Conservation (phyloP, 148 eudicot species). For the Rhododendron henanense region DNA sequence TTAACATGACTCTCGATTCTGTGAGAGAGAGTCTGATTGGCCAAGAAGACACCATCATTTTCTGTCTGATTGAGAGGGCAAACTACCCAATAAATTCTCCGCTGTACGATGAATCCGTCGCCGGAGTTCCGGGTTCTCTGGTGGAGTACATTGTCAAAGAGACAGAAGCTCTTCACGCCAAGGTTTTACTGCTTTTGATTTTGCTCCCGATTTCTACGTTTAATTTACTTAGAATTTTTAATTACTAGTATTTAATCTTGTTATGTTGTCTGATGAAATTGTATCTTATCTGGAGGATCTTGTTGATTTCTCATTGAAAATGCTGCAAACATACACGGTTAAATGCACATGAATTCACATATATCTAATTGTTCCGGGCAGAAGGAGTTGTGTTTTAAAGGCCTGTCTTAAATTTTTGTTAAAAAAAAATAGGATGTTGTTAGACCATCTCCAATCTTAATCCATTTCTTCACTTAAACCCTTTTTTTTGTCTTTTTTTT, state of each 20-base stretch:
- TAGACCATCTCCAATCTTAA: no score
- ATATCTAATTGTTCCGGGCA: no score
- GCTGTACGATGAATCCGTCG: conserved; percentile 23
- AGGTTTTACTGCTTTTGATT: conserved; percentile 29
- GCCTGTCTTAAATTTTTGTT: no score
- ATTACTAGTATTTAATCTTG: background rate
- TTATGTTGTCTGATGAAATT: background rate
- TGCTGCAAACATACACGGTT: no score
- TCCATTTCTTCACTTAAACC: no score
- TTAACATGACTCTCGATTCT: conserved; percentile 31
- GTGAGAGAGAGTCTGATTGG: conserved; percentile 50
- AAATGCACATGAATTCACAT: no score
- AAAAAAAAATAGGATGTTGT: no score
- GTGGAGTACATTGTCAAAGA: conserved; percentile 42
- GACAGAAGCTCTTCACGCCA: conserved; percentile 67
- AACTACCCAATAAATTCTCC: conserved; percentile 50
- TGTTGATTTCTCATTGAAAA: background rate
- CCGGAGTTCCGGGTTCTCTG: conserved; percentile 23
- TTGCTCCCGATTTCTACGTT: background rate
- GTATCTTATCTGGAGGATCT: background rate
- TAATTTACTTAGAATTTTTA: background rate
- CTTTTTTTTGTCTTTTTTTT: no score
- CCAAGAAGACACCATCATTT: conserved; percentile 79
- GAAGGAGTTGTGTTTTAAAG: no score
- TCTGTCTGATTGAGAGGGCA: conserved; percentile 60